A percentile compares a stretch with the other conserved stretches of the same genome.
Conservation (phyloP, 1,139 yeast genomes). For the Saccharomycopsis phalli region DNA sequence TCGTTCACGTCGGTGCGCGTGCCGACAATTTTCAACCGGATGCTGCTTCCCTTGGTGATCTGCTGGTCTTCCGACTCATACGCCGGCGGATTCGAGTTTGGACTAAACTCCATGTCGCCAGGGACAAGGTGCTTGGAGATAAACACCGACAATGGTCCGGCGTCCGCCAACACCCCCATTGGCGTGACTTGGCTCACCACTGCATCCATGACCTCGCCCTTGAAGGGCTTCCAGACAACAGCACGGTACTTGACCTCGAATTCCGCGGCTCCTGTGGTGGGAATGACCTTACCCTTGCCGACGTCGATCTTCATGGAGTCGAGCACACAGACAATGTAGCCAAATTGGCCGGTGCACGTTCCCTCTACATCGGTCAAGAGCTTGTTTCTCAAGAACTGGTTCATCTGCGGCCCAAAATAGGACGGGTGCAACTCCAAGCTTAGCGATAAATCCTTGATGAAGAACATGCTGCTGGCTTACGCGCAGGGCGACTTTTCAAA, state of each 20-base stretch:
- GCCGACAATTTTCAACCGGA: slow-evolving; percentile 92
- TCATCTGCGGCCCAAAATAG: slow-evolving; percentile 96
- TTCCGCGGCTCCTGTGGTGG: slow-evolving; percentile 90
- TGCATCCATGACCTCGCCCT: slow-evolving; percentile 97
- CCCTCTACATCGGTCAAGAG: slow-evolving; percentile 95
- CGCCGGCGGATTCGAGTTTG: slow-evolving; percentile 98
- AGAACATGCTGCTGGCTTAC: slow-evolving; percentile 28
- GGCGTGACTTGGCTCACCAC: slow-evolving; percentile 90
- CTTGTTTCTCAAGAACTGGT: slow-evolving; percentile 81
- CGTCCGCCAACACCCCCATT: slow-evolving; percentile 97
- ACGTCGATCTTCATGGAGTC: slow-evolving; percentile 94
- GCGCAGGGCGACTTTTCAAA: no score
- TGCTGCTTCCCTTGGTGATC: slow-evolving; percentile 87
- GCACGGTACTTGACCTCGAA: slow-evolving; percentile 95
- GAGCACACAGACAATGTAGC: slow-evolving; percentile 90
- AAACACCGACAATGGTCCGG: slow-evolving; percentile 92
- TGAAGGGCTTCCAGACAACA: slow-evolving; percentile 96
- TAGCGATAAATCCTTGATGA: slow-evolving; percentile 76
- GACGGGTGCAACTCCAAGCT: slow-evolving; percentile 94
- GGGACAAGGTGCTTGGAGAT: slow-evolving; percentile 94
- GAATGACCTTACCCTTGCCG: slow-evolving; percentile 87
- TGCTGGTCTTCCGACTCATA: slow-evolving; percentile 93
- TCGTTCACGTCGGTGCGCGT: slow-evolving; percentile 97
- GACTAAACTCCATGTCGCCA: slow-evolving; percentile 86
- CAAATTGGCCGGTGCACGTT: slow-evolving; percentile 97